Base-by-base conservation (phyloP, 1,139 yeast species). In the Candida tetrigidarum region DNA sequence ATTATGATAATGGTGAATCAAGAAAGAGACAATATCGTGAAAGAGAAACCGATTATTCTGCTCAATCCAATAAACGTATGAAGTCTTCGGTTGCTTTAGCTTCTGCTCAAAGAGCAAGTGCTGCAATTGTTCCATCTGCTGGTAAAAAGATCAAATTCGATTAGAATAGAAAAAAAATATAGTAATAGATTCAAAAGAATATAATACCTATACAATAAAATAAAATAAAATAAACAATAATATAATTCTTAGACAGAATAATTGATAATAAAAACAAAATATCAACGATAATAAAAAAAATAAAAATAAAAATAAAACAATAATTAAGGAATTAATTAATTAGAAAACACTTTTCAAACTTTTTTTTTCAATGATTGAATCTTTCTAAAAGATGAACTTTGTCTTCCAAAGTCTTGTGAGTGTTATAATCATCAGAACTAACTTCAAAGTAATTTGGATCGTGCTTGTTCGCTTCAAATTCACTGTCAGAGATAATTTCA, bases 51-150 rank as follows among this genome's bases (percentile, higher is more conserved):
- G 28, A 14, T 15, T 4, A 15, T 23, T 8, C 28, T 37, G 20
- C 12, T 20, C 18, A 38, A n/a, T 37, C 42, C 5, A 59, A 61
- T 43, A 73, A 74, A 56, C 74, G 91, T 65, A 66, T 81, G 45
- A 85, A 84, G 52, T 90, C 98, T 6, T 92, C 97, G 29, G 79
- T 88, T 38, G 97, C 97, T 0, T 76, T 93, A 57, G 95, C 97
- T 3, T 74, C 76, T 14, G 97, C 98, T 2, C 96, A 83, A 67
- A 81, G 99, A 68, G 96, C 85, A 4, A 86, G 90, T 60, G 90
- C 90, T 18, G 93, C 96, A 4, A 89, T 93, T 59, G 96, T 90
- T 28, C 83, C 89, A 41, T 86, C 97, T 0, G 75, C 84, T n/a
- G 99, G 98, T 63, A 92, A 89, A 69, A 93, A 91, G 66, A 76